Evolutionary conservation across 768 basidiomycete genomes (phyloP), one percentile per base, ranked within the genome.

Genomic region (Xerocomellus intermedius): DNA sequence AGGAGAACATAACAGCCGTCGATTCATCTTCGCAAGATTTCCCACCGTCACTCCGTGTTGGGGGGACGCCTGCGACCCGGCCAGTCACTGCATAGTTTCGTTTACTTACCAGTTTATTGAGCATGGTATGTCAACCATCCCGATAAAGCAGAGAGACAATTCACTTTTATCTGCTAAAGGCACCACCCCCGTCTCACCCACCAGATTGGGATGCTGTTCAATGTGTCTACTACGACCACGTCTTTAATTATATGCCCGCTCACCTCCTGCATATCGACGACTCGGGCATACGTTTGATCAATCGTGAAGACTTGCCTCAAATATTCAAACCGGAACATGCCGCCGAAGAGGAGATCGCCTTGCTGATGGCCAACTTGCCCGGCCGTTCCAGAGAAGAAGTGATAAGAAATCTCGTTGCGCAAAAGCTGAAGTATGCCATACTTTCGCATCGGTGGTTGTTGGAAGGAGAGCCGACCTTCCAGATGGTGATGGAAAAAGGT

Each of bases 241-340:
- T 62, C 52, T 63, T 54, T 24, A 56, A 63, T 24, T 26, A 56
- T 22, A 59, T 63, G 57, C 62, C 62, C 12, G 30, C 52, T 10
- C 57, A 63, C 21, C 61, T 63, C n/a, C 46, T 63, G 13, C 37
- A 56, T 14, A 58, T 63, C 17, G 43, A 43, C 43, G 8, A 42
- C 13, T 55, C 54, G 16, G 26, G 46, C 42, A 38, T 50, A 30
- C 53, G 52, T 10, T 28, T 63, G 30, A 36, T 59, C 43, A 6
- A 47, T 14, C 62, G 63, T 17, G 56, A 62, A 43, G 56, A 65
- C 35, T 24, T 64, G 42, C 43, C 48, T 14, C 50, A 35, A 1
- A 52, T 61, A 50, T 61, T 58, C 48, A 47, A 52, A 16, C 58
- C 49, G 2, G 63, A 56, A 39, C 37, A 43, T 17, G 13, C 22